Evolutionary conservation across 345 rosid genomes (phyloP), one percentile per base, ranked within the genome.

Genomic region (Gynandropsis gynandra): DNA sequence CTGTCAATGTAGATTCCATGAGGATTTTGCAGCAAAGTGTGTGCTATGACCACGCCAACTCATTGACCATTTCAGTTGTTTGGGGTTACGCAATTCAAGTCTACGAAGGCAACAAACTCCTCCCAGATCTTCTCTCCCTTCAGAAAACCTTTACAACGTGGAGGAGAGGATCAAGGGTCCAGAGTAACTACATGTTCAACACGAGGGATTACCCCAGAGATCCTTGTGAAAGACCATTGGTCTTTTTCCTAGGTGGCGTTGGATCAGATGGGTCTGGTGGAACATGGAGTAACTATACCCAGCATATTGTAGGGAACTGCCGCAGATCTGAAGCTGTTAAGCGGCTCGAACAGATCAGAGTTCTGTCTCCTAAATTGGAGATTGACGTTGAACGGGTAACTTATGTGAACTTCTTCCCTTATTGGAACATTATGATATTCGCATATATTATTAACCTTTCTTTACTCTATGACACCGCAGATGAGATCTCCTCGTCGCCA

Each of bases 51-150:
- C 75, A 51, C 17, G 17, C 14, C 18, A 74, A 68, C 64, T 62
- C 54, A 17, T 72, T 87, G 62, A 80, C 87, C 2, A 67, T 82
- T 50, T 87, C 89, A 11, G 80, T 84, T 61, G 80, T 85, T 7
- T 90, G 95, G 98, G 96, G 98, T 31, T 87, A 87, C 57, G 87
- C 92, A 5, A 36, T 90, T 71, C 89, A 79, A 79, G 78, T 87
- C 32, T 72, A 72, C 20, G 80, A 84, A 64, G 89, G 95, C 41
- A 80, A 87, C 55, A 64, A 61, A 50, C 77, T 77, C 24, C 89
- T 90, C 32, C 96, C 89, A 0, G 85, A 79, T 69, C 85, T 90
- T 50, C 77, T 90, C 43, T 54, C 78, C 3, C 10, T 66, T 35
- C 89, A 77, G 62, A 80, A 70, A 72, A 78, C 96, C 7, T 90